phyloP scores from a whole-genome alignment of 257 asterid genomes.

The Solanum chilense region DNA sequence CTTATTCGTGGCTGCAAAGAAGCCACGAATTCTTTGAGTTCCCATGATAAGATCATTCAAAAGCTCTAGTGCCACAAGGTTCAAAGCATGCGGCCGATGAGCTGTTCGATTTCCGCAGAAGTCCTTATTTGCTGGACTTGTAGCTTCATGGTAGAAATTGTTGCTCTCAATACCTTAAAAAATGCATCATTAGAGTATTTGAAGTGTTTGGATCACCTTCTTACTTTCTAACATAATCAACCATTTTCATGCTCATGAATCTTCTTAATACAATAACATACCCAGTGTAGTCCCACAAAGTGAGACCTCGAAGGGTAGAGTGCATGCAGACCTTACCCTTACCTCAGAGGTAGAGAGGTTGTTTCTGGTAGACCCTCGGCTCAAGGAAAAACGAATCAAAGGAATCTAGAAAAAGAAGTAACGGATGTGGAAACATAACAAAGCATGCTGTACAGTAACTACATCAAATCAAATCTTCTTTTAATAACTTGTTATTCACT shows the following conservation, averaged over 20 bases:
- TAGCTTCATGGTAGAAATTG: constrained; percentile 49
- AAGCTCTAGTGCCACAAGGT: constrained; percentile 15
- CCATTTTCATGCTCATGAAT: neutral
- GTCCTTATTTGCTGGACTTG: constrained; percentile 51
- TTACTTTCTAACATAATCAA: neutral
- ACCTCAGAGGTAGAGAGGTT: neutral
- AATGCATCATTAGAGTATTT: neutral
- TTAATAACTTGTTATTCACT: neutral
- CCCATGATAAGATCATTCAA: constrained; percentile 45
- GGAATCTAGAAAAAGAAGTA: neutral
- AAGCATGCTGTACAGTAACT: neutral
- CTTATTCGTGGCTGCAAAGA: too few species aligned
- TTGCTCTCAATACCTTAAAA: constrained; percentile 68
- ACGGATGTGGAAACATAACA: neutral
- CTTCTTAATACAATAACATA: neutral
- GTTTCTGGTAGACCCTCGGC: neutral
- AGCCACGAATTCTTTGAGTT: constrained; percentile 63
- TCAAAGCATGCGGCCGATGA: constrained; percentile 33
- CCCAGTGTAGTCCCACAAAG: neutral
- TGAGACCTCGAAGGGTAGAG: neutral
- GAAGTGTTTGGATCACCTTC: neutral
- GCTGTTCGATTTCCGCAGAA: constrained; percentile 53
- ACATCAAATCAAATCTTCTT: neutral
- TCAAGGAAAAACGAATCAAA: neutral
- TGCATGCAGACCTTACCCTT: neutral